Base-by-base conservation (phyloP, 805 yeast genomes). In the Sugiyamaella boreocaroliniensis region DNA sequence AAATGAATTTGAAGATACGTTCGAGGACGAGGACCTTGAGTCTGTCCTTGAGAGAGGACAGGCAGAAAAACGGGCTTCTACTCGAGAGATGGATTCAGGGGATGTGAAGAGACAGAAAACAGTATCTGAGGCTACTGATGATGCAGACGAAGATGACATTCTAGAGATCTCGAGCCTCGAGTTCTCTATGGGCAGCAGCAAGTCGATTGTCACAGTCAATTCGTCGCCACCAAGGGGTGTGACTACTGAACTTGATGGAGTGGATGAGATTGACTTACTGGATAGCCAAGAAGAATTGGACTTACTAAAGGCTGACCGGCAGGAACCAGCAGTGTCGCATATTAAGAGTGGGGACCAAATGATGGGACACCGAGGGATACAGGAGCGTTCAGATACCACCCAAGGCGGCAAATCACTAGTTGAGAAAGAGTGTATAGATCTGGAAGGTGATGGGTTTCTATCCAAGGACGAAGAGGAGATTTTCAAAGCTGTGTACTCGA, bases 381-480 rank as follows among this genome's bases (percentile, higher is more conserved):
- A 22, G 6, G 26, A 22, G 26, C 6, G 6, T 4, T 4, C 26
- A 22, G 26, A 22, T 6, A 22, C 26, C 6, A 6, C 3, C 6
- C 6, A 22, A 3, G 6, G 6, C 26, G 26, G 6, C 3, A 3
- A 6, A 22, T 3, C 26, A 22, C 26, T 6, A 22, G 26, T 3
- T 3, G 37, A 32, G 8, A 14, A 32, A 9, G 37, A 32, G n/a
- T 14, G n/a, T 9, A 9, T 3, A 11, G 37, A 32, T 4, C 37
- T 45, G 11, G 32, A 29, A 19, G 40, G 26, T 11, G 45, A 43
- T 8, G 55, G 55, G n/a, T 26, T 49, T 7, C 47, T 53, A 19
- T 14, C 53, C 19, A 14, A 15, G 18, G 43, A 44, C 14, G 47
- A 53, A 26, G 29, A 32, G 11, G 40, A 44, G 12, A 37, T 40